These are phyloP conservation scores for Cyclanthera cordifolia DNA, from an alignment of 306 rosid genomes.

Conservation along the genomic window DNA sequence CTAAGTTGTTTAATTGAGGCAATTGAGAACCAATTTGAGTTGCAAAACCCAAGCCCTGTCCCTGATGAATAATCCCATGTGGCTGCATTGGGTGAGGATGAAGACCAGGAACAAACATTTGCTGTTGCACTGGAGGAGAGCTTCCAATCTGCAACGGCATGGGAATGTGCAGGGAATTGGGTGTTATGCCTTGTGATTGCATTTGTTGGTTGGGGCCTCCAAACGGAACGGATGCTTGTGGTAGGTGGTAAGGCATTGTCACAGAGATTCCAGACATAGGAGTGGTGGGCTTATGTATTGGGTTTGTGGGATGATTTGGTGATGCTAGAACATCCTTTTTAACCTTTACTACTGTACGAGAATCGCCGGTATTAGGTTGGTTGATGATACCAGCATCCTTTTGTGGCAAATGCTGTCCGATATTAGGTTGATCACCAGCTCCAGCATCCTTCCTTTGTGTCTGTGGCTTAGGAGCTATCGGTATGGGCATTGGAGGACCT, in stretches of 20 bases:
- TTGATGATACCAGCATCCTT: conserved; percentile 37
- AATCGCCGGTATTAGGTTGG: conserved; percentile 39
- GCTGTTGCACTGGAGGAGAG: conserved; percentile 62
- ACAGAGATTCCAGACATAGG: conserved; percentile 53
- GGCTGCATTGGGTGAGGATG: conserved; percentile 72
- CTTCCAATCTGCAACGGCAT: conserved; percentile 52
- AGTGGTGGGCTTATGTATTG: conserved; percentile 55
- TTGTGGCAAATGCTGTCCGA: conserved; percentile 8
- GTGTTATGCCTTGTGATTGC: conserved; percentile 62
- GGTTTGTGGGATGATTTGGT: conserved; percentile 33
- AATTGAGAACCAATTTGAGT: conserved; percentile 63
- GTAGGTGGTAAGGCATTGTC: conserved; percentile 48
- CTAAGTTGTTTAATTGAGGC: conserved; percentile 56
- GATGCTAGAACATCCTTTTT: conserved; percentile 46
- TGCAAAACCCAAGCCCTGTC: conserved; percentile 46
- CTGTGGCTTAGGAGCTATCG: conserved; percentile 64
- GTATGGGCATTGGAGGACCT: conserved; percentile 45
- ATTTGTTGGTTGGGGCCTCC: conserved; percentile 69
- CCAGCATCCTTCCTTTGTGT: conserved; percentile 49
- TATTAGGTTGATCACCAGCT: conserved; percentile 36
- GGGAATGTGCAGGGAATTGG: conserved; percentile 58
- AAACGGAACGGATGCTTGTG: conserved; percentile 59
- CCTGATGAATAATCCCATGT: conserved; percentile 60
- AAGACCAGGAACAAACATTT: conserved; percentile 53
- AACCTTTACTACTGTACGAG: conserved; percentile 29